Evolutionary conservation across 345 rosid genomes (phyloP).

Genomic region (Camelina sativa): DNA sequence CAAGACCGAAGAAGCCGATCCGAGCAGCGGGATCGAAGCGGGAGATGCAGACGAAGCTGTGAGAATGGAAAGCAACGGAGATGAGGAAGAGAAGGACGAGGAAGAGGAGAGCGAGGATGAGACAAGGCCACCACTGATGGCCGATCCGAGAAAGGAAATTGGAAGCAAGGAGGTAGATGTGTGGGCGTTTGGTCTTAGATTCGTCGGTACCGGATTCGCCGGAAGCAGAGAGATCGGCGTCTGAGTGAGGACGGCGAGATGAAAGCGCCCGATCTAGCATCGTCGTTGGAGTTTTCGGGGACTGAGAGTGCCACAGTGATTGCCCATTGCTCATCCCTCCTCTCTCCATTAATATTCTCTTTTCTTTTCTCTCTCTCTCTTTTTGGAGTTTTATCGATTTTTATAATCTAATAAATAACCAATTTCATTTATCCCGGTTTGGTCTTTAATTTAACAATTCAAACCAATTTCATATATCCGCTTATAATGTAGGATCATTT

Average conservation of each 20-base stretch:
- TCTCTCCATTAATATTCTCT: constrained; percentile 32
- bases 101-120: constrained; percentile 49
- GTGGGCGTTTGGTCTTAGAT: constrained; percentile 68
- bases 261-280: constrained; percentile 69
- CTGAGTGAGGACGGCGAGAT: constrained; percentile 61
- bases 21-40: constrained; percentile 71
- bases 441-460: too few species aligned
- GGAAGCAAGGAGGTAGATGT: constrained; percentile 53
- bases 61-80: constrained; percentile 52
- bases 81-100: constrained; percentile 48
- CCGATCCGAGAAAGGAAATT: constrained; percentile 59
- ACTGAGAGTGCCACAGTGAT: constrained; percentile 50
- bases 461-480: too few species aligned
- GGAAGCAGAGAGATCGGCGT: constrained; percentile 45
- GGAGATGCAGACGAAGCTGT: constrained; percentile 73
- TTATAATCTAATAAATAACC: not conserved
- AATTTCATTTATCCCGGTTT: too few species aligned
- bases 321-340: constrained; percentile 39
- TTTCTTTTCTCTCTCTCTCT: not conserved
- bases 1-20: constrained; percentile 70
- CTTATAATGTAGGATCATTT: too few species aligned
- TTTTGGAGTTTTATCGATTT: not conserved
- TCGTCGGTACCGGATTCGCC: constrained; percentile 51
- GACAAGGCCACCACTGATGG: constrained; percentile 54
- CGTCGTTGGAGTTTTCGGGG: constrained; percentile 45